phyloP scores from a whole-genome alignment of 768 basidiomycete genomes.

The Sutorius australiensis region DNA sequence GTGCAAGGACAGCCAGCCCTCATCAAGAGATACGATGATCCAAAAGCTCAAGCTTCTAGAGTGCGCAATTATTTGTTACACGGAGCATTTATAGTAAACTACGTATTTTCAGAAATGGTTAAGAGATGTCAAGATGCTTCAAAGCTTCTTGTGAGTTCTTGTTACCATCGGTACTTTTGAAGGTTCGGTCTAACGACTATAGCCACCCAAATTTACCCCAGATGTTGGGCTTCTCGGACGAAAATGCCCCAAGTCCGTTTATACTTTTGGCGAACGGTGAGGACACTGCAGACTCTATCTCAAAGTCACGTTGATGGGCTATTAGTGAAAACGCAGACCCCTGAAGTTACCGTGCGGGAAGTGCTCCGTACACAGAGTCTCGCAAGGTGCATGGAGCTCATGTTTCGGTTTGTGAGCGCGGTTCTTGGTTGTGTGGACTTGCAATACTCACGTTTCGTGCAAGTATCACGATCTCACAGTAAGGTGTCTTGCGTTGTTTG shows the following conservation, averaged over 20 bases:
- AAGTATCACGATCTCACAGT: conserved; percentile 44
- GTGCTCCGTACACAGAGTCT: conserved; percentile 35
- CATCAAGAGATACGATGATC: conserved; percentile 44
- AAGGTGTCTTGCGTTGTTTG: not conserved
- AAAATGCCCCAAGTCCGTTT: conserved; percentile 44
- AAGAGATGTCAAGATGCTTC: conserved; percentile 46
- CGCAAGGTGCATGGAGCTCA: conserved; percentile 34
- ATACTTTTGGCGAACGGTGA: conserved; percentile 49
- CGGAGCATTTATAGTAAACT: not conserved
- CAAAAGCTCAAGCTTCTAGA: conserved; percentile 29
- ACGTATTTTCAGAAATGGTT: conserved; percentile 40
- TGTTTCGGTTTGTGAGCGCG: conserved; percentile 33
- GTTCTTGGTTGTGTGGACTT: not conserved
- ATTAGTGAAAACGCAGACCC: conserved; percentile 41
- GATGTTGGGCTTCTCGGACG: conserved; percentile 48
- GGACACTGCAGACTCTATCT: not conserved
- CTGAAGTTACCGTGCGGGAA: conserved; percentile 38
- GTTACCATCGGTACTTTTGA: not conserved
- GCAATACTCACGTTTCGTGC: not conserved
- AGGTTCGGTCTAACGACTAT: not conserved
- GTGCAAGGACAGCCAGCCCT: conserved; percentile 38
- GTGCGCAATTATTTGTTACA: conserved; percentile 17
- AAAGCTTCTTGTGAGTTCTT: conserved; percentile 44
- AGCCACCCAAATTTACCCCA: conserved; percentile 54
- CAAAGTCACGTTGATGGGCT: not conserved